These are phyloP conservation scores for Talaromyces sp. DNA, from an alignment of 2,329 filamentous ascomycete genomes.

Conservation along the genomic window DNA sequence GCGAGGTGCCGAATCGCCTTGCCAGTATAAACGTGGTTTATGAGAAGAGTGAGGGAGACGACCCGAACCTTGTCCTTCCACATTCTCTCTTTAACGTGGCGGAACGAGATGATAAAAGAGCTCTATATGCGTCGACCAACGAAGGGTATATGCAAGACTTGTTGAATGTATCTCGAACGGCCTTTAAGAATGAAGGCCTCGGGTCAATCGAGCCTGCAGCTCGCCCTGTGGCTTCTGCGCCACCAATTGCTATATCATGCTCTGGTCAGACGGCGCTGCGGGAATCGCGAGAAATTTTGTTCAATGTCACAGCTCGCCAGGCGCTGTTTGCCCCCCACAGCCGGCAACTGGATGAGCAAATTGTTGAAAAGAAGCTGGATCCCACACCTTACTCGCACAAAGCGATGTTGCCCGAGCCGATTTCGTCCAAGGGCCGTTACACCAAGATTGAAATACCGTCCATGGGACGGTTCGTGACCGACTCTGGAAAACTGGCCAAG, in stretches of 20 bases:
- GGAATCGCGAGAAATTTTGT: slow-evolving; percentile 67
- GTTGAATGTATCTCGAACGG: slow-evolving; percentile 68
- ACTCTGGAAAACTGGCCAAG: slow-evolving; percentile 92
- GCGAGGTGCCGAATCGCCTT: slow-evolving; percentile 52
- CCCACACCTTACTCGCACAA: slow-evolving; percentile 50
- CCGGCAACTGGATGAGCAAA: slow-evolving; percentile 62
- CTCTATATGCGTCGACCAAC: slow-evolving; percentile 63
- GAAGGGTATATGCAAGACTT: slow-evolving; percentile 71
- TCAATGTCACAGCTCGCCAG: slow-evolving; percentile 72
- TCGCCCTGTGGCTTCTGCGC: slow-evolving; percentile 72
- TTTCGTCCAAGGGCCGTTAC: slow-evolving; percentile 76
- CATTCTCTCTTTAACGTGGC: slow-evolving; percentile 80
- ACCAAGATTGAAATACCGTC: slow-evolving; percentile 90
- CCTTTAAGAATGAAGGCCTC: slow-evolving; percentile 67
- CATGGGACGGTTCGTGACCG: slow-evolving; percentile 96
- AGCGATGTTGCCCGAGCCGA: slow-evolving; percentile 73
- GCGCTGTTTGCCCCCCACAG: slow-evolving; percentile 63
- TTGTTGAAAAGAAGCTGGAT: slow-evolving; percentile 70
- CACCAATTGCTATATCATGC: slow-evolving; percentile 77
- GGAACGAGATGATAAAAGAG: slow-evolving; percentile 61
- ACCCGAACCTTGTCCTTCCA: slow-evolving; percentile 61
- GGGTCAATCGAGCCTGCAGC: slow-evolving; percentile 76
- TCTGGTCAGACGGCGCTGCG: slow-evolving; percentile 60
- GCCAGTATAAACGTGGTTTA: slow-evolving; percentile 66
- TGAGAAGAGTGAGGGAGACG: slow-evolving; percentile 57